Evolutionary conservation across 257 asterid genomes (phyloP), one percentile per base, ranked within the genome.

Genomic region (Ligustrum vulgare): DNA sequence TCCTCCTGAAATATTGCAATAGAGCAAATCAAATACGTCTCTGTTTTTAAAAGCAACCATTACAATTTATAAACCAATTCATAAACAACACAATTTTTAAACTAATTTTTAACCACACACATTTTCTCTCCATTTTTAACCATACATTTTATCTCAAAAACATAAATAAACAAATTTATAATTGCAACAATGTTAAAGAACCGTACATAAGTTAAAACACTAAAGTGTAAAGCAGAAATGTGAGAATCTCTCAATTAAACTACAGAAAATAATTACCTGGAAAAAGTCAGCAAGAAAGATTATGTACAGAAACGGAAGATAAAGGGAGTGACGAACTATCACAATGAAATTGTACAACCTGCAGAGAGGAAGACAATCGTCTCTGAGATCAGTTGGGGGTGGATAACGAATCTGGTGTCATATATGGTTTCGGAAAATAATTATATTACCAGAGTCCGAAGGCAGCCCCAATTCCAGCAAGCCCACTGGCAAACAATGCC

Each of bases 241-340:
- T 5, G 64, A 23, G 36, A 65, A 23, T 36, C 39, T 78, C 20
- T 79, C 47, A 47, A 32, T 11, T 51, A 2, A 60, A 58, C 25
- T 70, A 39, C 6, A 69, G 65, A 76, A 33, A 18, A 71, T 31
- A 34, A 68, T 83, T 90, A 93, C 98, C 97, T 81, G 91, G 89
- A 91, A 91, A 78, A 93, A 91, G 81, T 90, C 97, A 0, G 97
- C 90, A 39, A 91, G 86, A 80, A 93, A 91, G 33, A 88, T 84
- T 51, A 79, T 86, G 37, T 89, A 90, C 13, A 91, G 84, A 70
- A 86, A 87, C 43, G 96, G 95, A 77, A 91, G 92, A 90, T 91
- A 93, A 39, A 93, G 87, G 72, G 93, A 77, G 88, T 89, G 98
- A 37, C 83, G 84, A 80, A 93, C 87, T 69, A 89, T 80, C 39